Conservation (phyloP, 2,329 filamentous ascomycete species). For the Fusarium multiceps region DNA sequence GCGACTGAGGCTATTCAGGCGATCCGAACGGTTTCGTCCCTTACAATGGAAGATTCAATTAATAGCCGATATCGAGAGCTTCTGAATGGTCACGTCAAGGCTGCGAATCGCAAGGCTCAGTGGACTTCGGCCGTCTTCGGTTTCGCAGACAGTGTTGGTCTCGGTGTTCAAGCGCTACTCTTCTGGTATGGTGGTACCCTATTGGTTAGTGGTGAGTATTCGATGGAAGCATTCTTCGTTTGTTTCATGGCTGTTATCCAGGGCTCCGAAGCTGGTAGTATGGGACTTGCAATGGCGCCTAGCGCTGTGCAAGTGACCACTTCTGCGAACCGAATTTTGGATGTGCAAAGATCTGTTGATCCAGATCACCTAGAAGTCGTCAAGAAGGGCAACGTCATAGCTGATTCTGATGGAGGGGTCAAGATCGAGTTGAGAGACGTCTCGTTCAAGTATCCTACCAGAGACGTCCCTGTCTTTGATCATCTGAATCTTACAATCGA, state of each 20-base stretch:
- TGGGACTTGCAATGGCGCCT: slow-evolving; percentile 27
- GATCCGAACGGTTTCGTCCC: slow-evolving; percentile 69
- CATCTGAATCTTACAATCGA: slow-evolving; percentile 72
- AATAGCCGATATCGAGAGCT: slow-evolving; percentile 52
- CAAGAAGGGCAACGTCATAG: slow-evolving; percentile 41
- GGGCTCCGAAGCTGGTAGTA: slow-evolving; percentile 57
- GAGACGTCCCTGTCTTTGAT: slow-evolving; percentile 66
- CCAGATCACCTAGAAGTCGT: neutral
- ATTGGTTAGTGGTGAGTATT: slow-evolving; percentile 46
- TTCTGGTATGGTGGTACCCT: slow-evolving; percentile 62
- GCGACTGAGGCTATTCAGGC: slow-evolving; percentile 71
- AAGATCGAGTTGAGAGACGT: slow-evolving; percentile 67
- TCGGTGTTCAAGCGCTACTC: slow-evolving; percentile 60
- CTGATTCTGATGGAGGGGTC: slow-evolving; percentile 59
- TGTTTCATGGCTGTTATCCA: slow-evolving; percentile 65
- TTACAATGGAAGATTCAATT: slow-evolving; percentile 70
- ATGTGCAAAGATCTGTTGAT: slow-evolving; percentile 26
- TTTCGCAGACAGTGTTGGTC: slow-evolving; percentile 53
- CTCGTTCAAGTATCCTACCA: slow-evolving; percentile 70
- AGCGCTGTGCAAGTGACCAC: slow-evolving; percentile 36
- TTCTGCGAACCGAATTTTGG: slow-evolving; percentile 48
- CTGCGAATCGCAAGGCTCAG: slow-evolving; percentile 48
- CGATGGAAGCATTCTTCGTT: slow-evolving; percentile 62
- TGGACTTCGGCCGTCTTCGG: slow-evolving; percentile 51
- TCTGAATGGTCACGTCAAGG: slow-evolving; percentile 50